Base-by-base conservation (phyloP, 805 yeast genomes). In the Spathaspora girioi region DNA sequence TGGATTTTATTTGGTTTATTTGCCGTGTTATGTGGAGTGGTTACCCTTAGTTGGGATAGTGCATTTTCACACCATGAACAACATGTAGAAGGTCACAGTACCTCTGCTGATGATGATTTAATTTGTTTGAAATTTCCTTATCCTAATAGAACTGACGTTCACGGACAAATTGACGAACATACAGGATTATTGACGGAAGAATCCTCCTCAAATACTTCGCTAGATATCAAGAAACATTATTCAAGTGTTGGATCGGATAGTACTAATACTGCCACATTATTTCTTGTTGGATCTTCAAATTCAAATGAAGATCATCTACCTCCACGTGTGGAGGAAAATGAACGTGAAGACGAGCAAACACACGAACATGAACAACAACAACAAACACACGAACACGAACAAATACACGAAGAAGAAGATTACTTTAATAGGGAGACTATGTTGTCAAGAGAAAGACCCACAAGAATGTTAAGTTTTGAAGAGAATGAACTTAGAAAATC, bases 21-120 rank as follows among this genome's bases (percentile, higher is more conserved):
- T 46, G 77, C 81, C 11, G 82, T 82, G 0, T 63, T 84, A 17
- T 78, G 82, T 19, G 96, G 96, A 1, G 96, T 89, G 2, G 75
- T 83, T 32, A 64, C 80, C 11, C 72, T 89, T 17, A 84, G 91
- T 49, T 78, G 84, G 78, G 79, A 70, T 51, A 64, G 70, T 46
- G 73, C 76, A 1, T 61, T 64, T 54, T 47, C 14, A 26, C 38
- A 38, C 14, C 11, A 29, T 17, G 48, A 56, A 54, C 41, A 59
- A 58, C 32, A 50, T 49, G 44, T 19, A 53, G 40, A 35, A 35
- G 18, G 17, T 35, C 15, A 35, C 3, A 4, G 18, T n/a, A 19
- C 38, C 45, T 6, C 52, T 54, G 63, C 38, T 49, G 59, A 52
- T 47, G 56, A 48, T n/a, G 52, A 43, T 17, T 45, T 38, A 51